A percentile compares a stretch with the other conserved stretches of the same genome.
Evolutionary conservation across 306 rosid species (phyloP).

Genomic region (Mucuna pruriens): DNA sequence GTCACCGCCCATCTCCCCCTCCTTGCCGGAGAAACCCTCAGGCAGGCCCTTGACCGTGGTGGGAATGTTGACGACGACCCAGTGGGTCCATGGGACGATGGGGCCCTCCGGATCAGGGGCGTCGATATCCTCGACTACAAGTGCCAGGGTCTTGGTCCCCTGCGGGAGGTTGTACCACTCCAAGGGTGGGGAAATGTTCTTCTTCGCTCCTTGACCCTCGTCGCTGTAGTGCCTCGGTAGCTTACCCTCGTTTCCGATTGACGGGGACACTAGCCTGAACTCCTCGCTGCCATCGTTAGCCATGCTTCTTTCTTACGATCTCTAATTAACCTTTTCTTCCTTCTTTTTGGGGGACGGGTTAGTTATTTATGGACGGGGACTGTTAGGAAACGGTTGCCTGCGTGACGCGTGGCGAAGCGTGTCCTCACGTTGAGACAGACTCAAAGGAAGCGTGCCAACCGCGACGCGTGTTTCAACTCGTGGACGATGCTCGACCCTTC

Average conservation of each 20-base stretch:
- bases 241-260: constrained; percentile 61
- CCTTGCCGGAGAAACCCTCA: constrained; percentile 79
- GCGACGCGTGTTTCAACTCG: constrained; percentile 40
- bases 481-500: constrained; percentile 40
- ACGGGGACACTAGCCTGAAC: constrained; percentile 65
- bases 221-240: constrained; percentile 66
- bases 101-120: constrained; percentile 67
- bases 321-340: not conserved
- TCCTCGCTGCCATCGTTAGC: constrained; percentile 57
- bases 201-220: constrained; percentile 83
- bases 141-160: constrained; percentile 68
- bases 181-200: constrained; percentile 77
- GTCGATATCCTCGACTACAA: constrained; percentile 81
- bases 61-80: constrained; percentile 80
- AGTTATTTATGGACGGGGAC: not conserved
- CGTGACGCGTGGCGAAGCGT: constrained; percentile 39
- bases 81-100: constrained; percentile 72
- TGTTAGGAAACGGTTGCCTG: not conserved
- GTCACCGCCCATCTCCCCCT: constrained; percentile 56
- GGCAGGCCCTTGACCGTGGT: constrained; percentile 59
- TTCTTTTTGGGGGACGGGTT: not conserved
- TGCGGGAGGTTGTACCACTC: constrained; percentile 87
- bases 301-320: not conserved
- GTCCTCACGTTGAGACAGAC: constrained; percentile 37
- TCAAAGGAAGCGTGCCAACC: not conserved